Conservation (phyloP, 2,329 filamentous ascomycete species). For the Fusarium drepaniforme region DNA sequence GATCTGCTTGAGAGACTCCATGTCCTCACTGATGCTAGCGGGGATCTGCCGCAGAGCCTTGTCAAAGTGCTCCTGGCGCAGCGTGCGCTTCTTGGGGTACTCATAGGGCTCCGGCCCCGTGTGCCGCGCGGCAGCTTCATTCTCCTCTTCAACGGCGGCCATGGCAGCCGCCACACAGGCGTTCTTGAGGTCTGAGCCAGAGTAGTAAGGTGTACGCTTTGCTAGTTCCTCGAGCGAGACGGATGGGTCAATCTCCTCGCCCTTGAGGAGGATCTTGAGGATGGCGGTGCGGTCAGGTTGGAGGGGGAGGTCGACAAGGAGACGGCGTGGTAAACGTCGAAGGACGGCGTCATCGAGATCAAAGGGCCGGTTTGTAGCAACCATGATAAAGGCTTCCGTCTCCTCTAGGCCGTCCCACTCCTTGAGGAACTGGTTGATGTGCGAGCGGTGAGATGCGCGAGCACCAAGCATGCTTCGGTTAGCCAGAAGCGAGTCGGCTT, state of each 20-base stretch:
- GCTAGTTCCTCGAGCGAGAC: constrained; percentile 75
- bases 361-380: constrained; percentile 94
- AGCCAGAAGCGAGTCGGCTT: constrained; percentile 92
- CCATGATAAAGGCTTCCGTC: constrained; percentile 94
- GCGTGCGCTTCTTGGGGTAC: constrained; percentile 69
- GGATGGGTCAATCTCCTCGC: constrained; percentile 71
- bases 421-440: constrained; percentile 95
- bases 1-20: constrained; percentile 87
- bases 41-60: constrained; percentile 89
- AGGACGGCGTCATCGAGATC: constrained; percentile 92
- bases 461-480: constrained; percentile 76
- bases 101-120: constrained; percentile 59
- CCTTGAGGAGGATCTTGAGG: constrained; percentile 77
- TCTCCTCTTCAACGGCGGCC: constrained; percentile 83
- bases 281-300: constrained; percentile 76
- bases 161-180: constrained; percentile 84
- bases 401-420: constrained; percentile 95
- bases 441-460: constrained; percentile 82
- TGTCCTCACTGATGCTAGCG: constrained; percentile 93
- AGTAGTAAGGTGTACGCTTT: constrained; percentile 79
- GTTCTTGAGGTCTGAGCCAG: constrained; percentile 87
- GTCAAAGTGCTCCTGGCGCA: constrained; percentile 82
- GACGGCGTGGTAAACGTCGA: constrained; percentile 77
- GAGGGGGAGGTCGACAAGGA: constrained; percentile 80
- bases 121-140: constrained; percentile 53